phyloP scores from a whole-genome alignment of 345 rosid species.

The Acer campestre region DNA sequence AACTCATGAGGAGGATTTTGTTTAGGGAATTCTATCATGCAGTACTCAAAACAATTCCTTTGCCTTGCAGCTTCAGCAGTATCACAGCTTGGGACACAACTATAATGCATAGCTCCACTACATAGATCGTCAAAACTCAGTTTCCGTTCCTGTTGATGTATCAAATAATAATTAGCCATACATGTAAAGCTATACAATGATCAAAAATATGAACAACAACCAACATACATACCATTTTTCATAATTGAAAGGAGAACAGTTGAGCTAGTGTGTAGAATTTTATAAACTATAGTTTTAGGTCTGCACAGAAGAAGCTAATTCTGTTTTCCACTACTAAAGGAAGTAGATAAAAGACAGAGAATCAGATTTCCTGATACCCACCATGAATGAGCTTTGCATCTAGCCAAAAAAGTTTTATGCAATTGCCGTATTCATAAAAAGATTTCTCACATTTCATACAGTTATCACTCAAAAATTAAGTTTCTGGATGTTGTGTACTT shows the following conservation, averaged over 20 bases:
- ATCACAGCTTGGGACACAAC: constrained; percentile 41
- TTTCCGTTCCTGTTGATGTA: constrained; percentile 2
- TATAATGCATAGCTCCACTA: too few relatives aligned
- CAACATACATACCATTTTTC: constrained; percentile 37
- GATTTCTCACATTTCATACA: background rate
- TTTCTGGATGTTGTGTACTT: background rate
- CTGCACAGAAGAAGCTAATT: constrained; percentile 45
- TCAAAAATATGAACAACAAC: background rate
- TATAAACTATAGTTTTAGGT: constrained; percentile 28
- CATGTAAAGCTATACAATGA: background rate
- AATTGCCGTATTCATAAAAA: background rate
- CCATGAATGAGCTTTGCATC: constrained; percentile 4
- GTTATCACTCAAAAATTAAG: background rate
- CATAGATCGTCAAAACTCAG: too few relatives aligned
- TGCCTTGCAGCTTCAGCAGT: constrained; percentile 62
- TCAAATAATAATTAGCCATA: constrained; percentile 6
- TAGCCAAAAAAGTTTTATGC: constrained; percentile 16
- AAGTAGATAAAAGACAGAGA: constrained; percentile 39
- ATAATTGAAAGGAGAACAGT: constrained; percentile 24
- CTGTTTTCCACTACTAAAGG: constrained; percentile 58
- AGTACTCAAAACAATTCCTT: constrained; percentile 34
- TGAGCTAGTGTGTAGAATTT: constrained; percentile 13
- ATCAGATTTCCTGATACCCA: constrained; percentile 45
- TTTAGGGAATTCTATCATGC: background rate
- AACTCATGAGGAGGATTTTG: constrained; percentile 15